Evolutionary conservation across 345 rosid genomes (phyloP).

Genomic region (Linum lewisii): DNA sequence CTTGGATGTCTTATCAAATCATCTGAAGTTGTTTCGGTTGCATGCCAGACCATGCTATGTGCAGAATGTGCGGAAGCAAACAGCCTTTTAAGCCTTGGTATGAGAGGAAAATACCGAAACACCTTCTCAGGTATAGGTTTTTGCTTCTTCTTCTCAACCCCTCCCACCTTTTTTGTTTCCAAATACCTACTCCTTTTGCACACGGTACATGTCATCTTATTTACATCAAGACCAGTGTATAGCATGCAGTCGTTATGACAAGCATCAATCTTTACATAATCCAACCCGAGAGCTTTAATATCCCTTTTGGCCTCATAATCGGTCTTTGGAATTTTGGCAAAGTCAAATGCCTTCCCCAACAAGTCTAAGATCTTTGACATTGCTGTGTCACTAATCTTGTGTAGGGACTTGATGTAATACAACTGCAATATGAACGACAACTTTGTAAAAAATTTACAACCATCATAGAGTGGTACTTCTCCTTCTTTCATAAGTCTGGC

Average conservation of each 20-base stretch:
- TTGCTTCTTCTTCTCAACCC: not conserved
- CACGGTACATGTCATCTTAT: not conserved
- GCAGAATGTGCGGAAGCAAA: slow-evolving; percentile 7
- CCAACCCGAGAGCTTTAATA: not conserved
- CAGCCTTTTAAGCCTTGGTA: slow-evolving; percentile 10
- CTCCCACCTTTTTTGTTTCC: not conserved
- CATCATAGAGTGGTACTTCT: not conserved
- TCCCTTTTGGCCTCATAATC: slow-evolving; percentile 7
- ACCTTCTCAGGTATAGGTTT: not conserved
- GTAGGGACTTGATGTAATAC: not conserved
- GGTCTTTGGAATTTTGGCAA: not conserved
- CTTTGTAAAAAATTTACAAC: not conserved
- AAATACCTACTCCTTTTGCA: not conserved
- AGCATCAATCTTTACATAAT: slow-evolving; percentile 12
- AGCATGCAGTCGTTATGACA: slow-evolving; percentile 9
- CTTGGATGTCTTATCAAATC: not conserved
- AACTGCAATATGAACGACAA: slow-evolving; percentile 1
- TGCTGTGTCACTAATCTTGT: slow-evolving; percentile 9
- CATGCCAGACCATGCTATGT: slow-evolving; percentile 12
- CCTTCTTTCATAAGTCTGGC: not conserved
- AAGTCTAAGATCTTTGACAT: slow-evolving; percentile 5
- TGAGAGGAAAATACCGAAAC: slow-evolving; percentile 2
- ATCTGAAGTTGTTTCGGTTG: not conserved
- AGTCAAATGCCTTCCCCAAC: not conserved
- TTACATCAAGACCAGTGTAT: not conserved